Percentiles rank a stretch among this genome's conserved stretches.
These are phyloP conservation scores for Blastobotrys robertii DNA, from an alignment of 805 yeast species.

Conservation along the genomic window DNA sequence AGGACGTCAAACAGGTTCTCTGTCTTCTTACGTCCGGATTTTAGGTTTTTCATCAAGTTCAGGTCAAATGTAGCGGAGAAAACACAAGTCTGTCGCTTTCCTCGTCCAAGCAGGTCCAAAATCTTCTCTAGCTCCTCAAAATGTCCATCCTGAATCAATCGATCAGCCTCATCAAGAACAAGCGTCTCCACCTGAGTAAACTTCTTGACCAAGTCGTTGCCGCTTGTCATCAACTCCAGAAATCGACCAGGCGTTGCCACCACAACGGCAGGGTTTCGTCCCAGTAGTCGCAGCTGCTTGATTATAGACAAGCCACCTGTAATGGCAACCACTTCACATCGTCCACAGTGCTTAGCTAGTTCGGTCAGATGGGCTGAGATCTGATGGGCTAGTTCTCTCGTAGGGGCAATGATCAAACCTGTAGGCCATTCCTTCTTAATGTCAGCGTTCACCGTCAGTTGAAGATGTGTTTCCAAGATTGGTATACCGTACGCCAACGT, in stretches of 20 bases:
- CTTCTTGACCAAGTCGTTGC: conserved; percentile 33
- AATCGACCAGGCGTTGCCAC: conserved; percentile 96
- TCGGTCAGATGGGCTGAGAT: conserved; percentile 67
- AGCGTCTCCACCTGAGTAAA: conserved; percentile 38
- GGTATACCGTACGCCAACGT: conserved; percentile 95
- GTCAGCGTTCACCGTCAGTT: conserved; percentile 7
- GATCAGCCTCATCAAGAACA: conserved; percentile 93
- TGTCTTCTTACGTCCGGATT: conserved; percentile 26
- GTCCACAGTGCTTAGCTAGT: conserved; percentile 34
- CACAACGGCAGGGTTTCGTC: conserved; percentile 59
- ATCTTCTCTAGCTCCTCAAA: conserved; percentile 85
- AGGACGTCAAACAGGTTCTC: conserved; percentile 59
- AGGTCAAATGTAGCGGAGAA: conserved; percentile 89
- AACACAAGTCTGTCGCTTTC: conserved; percentile 73
- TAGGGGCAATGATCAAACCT: conserved; percentile 85
- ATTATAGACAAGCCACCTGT: conserved; percentile 96
- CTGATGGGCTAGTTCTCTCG: conserved; percentile 93
- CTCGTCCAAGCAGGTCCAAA: conserved; percentile 51
- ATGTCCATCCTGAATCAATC: conserved; percentile 91
- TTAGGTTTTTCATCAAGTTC: conserved; percentile 70
- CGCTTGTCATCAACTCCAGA: conserved; percentile 50
- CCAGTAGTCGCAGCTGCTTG: conserved; percentile 76
- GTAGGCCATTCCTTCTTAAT: conserved; percentile 35
- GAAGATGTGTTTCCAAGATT: conserved; percentile 56
- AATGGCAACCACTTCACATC: conserved; percentile 56